Conservation (phyloP, 1,139 yeast genomes). For the Saccharomycopsis hybrid region DNA sequence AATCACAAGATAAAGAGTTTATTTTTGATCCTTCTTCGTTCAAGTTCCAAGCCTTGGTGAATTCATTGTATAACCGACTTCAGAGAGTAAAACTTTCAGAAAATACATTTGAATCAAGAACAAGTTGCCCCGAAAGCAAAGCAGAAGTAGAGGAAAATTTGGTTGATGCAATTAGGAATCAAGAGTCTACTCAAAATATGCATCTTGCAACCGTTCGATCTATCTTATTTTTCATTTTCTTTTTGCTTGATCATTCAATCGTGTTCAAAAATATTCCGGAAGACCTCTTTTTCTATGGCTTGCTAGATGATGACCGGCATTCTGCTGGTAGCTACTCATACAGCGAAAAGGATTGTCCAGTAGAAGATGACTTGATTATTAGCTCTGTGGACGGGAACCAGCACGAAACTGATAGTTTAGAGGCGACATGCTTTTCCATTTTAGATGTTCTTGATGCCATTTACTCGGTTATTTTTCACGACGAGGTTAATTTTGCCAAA, state of each 20-base stretch:
- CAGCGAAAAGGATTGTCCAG: no score
- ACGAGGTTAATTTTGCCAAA: neutral
- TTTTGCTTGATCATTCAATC: conserved; percentile 4
- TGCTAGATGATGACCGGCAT: neutral
- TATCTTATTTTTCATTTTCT: conserved; percentile 9
- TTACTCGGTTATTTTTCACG: conserved; percentile 1
- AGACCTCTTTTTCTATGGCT: conserved; percentile 15
- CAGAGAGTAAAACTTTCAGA: neutral
- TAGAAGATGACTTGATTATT: neutral
- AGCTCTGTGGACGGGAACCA: neutral
- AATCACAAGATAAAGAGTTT: conserved; percentile 5
- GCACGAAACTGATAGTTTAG: neutral
- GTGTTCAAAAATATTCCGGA: conserved; percentile 15
- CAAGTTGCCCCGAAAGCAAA: neutral
- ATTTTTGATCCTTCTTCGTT: conserved; percentile 16
- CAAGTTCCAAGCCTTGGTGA: conserved; percentile 17
- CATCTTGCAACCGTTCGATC: neutral
- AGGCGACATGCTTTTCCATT: neutral
- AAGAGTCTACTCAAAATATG: no score
- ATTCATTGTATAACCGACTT: conserved; percentile 10
- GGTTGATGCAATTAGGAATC: neutral
- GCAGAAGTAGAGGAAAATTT: neutral
- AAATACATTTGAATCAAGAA: neutral
- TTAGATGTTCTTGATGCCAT: conserved; percentile 16
- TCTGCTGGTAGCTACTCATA: no score